phyloP scores from a whole-genome alignment of 768 basidiomycete genomes.

The Gelatoporia subvermispora region DNA sequence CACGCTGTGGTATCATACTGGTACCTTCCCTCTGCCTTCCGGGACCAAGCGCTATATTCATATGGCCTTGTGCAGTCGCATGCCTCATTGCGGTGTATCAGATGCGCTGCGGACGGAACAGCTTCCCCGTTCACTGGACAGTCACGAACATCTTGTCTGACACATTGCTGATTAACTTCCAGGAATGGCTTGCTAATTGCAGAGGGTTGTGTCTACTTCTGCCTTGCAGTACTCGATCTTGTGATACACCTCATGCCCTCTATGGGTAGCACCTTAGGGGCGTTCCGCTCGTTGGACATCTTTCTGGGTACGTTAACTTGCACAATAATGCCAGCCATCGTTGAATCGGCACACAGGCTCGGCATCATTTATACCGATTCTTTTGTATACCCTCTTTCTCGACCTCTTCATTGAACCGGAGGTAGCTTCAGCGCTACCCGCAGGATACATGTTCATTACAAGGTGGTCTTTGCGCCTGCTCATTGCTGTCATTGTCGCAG shows the following conservation, averaged over 20 bases:
- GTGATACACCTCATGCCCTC: conserved; percentile 52
- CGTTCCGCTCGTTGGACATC: conserved; percentile 53
- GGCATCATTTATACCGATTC: conserved; percentile 59
- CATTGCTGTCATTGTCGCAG: conserved; percentile 49
- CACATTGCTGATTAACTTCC: no score
- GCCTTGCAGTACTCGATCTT: conserved; percentile 56
- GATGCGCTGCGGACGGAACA: no score
- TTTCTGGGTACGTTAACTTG: conserved; percentile 46
- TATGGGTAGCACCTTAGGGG: conserved; percentile 37
- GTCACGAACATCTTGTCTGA: no score
- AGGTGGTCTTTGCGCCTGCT: conserved; percentile 44
- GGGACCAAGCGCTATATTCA: neutral
- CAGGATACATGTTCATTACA: conserved; percentile 39
- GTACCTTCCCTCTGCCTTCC: no score
- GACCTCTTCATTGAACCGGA: conserved; percentile 50
- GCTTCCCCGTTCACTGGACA: no score
- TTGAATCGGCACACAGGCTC: conserved; percentile 31
- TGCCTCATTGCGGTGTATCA: no score
- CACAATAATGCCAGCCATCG: neutral
- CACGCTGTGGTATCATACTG: no score
- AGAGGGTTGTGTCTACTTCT: conserved; percentile 60
- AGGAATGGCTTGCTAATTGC: conserved; percentile 47
- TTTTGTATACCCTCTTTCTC: conserved; percentile 59
- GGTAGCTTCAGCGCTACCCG: conserved; percentile 50
- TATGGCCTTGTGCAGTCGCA: neutral